Evolutionary conservation across 495 filamentous ascomycete genomes (phyloP).

Genomic region (Penicilliopsis zonata): DNA sequence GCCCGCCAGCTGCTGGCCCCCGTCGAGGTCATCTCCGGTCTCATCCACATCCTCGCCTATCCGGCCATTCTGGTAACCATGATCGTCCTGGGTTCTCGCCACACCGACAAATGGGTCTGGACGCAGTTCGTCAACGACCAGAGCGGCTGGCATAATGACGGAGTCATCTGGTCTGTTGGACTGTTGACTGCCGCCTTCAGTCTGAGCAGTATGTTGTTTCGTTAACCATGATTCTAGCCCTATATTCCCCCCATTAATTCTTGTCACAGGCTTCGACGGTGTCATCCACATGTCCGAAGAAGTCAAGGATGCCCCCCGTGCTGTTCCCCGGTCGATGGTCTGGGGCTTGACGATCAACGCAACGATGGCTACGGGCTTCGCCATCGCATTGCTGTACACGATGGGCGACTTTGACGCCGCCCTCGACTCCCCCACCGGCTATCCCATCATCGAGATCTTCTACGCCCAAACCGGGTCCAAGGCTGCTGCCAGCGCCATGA

Average conservation of each 20-base stretch:
- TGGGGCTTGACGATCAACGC: slow-evolving; percentile 32
- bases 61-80: slow-evolving; percentile 19
- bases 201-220: slow-evolving; percentile 7
- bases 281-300: slow-evolving; percentile 27
- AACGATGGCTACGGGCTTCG: slow-evolving; percentile 25
- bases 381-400: slow-evolving; percentile 34
- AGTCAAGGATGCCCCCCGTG: slow-evolving; percentile 29
- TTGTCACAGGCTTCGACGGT: slow-evolving; percentile 2
- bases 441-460: slow-evolving; percentile 26
- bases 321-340: slow-evolving; percentile 35
- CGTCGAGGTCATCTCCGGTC: slow-evolving; percentile 11
- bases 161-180: slow-evolving; percentile 37
- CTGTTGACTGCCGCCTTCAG: slow-evolving; percentile 26
- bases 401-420: slow-evolving; percentile 26
- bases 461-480: slow-evolving; percentile 15
- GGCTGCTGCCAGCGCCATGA: slow-evolving; percentile 21
- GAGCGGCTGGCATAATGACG: slow-evolving; percentile 35
- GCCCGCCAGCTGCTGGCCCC: too few relatives aligned
- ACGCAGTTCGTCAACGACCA: slow-evolving; percentile 31
- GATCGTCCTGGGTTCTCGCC: slow-evolving; percentile 27
- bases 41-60: slow-evolving; percentile 4
- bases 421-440: slow-evolving; percentile 20
- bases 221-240: background rate
- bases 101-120: slow-evolving; percentile 29
- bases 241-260: background rate